Evolutionary conservation across 495 filamentous ascomycete species (phyloP), one percentile per base, ranked within the genome.

Genomic region (Hypoxylon fragiforme): DNA sequence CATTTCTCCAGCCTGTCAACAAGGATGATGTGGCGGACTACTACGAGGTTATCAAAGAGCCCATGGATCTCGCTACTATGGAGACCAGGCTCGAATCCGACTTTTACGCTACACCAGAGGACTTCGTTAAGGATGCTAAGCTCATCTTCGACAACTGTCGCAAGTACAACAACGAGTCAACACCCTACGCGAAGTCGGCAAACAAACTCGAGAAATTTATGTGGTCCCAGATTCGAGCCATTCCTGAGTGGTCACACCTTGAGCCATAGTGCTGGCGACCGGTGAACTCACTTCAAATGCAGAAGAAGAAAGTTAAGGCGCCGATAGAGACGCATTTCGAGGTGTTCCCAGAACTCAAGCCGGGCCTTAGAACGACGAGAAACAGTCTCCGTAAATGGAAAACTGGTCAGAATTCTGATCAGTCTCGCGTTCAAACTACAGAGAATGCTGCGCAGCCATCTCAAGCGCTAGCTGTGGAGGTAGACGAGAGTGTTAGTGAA

Each of bases 61-160:
- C 94, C 9, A 98, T 98, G 94, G 94, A 98, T 68, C 75, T 98
- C 32, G 84, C 80, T 20, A 96, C 92, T 7, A 97, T 98, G 95
- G 94, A 98, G 68, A 83, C 84, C 53, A 95, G 95, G 71, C 87
- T 95, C 43, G 92, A 97, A 62, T 90, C 90, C 38, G 95, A 98
- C 69, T 82, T 88, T 65, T 98, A 98, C 65, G 82, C 83, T 7
- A 90, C 83, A 0, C 91, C 92, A 6, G 92, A 97, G 62, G 94
- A 97, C 50, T 97, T 98, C 65, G 86, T 94, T 72, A 83, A 81
- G 47, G 94, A 98, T 69, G 91, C 94, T 19, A 86, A 84, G 69
- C 79, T 97, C 60, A 86, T 97, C 49, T 97, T 96, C 65, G 83
- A 92, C 68, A 98, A 98, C 64, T 98, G 94, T 64, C 85, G 92